Evolutionary conservation across 768 basidiomycete genomes (phyloP), one percentile per base, ranked within the genome.

Genomic region (Kwoniella dendrophila): DNA sequence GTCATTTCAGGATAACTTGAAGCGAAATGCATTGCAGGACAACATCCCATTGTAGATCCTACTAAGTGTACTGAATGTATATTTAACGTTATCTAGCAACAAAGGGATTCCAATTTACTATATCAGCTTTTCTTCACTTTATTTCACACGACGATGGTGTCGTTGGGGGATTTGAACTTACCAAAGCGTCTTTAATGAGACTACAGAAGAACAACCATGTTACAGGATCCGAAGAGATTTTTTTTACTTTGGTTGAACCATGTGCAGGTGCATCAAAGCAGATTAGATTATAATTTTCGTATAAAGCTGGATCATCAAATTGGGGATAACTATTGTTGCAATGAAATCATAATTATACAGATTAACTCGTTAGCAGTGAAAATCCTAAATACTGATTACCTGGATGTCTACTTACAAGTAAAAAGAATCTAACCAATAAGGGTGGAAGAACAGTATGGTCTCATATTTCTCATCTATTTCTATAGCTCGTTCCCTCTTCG

Each of bases 241-340:
- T n/a, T 30, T 22, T 33, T 6, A 59, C 48, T 34, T 47, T 26
- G 2, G 63, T 44, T 4, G 51, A 47, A 10, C 68, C 68, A 32
- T 66, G 68, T 0, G 57, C 64, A 6, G 65, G 64, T 4, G 38
- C 24, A 41, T 70, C 68, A 26, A 70, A 54, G 4, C 62, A 56
- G 16, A 70, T 34, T 7, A 70, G 57, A 48, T 70, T 70, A 54
- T 60, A 66, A n/a, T 63, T 32, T 34, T 62, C 52, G 40, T 56
- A 56, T 3, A 70, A 58, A 1, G 53, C 14, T 11, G 68, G 62
- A 56, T 70, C 68, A 24, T 66, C 65, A 32, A 63, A 63, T 55
- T 66, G 68, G 1, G 66, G 66, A 51, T 67, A 67, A 33, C 66
- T 67, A 32, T 16, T n/a, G n/a, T n/a, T n/a, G n/a, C 38, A 16